Evolutionary conservation across 495 filamentous ascomycete species (phyloP), one percentile per base, ranked within the genome.

Genomic region (Hypoxylon rickii): DNA sequence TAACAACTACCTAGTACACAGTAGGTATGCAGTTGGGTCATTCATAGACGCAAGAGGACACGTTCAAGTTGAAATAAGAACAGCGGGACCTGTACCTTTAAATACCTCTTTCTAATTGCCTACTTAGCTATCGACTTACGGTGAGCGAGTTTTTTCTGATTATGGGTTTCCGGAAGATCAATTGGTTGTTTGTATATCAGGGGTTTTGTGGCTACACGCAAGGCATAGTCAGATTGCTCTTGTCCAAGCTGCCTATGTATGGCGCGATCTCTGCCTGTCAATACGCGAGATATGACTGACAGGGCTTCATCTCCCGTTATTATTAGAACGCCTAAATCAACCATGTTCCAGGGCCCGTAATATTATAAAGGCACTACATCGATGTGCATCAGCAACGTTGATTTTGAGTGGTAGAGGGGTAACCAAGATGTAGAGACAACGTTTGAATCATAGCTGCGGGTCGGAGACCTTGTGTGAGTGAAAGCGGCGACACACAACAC

Each of bases 271-370:
- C 34, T 26, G 18, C 31, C 31, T 26, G 10, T 44, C 52, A 53
- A 43, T 63, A 49, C 59, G 59, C 51, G 59, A 63, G 59, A 57
- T 33, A 52, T 20, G 44, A 46, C 49, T 48, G 45, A 57, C 51
- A 49, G 48, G 48, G 42, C 43, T 57, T 44, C 32, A 44, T 49
- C 12, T 57, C 38, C 13, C 39, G 32, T 49, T 10, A 29, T 49
- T 15, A 2, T 13, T 18, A 18, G 34, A 38, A 38, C 18, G 18
- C 3, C 2, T 6, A 12, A n/a, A n/a, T n/a, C n/a, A n/a, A n/a
- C n/a, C n/a, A n/a, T n/a, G n/a, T n/a, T n/a, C n/a, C n/a, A n/a
- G n/a, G n/a, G n/a, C n/a, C n/a, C n/a, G n/a, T n/a, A n/a, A n/a
- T n/a, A n/a, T n/a, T n/a, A n/a, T n/a, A n/a, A n/a, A n/a, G n/a